Base-by-base conservation (phyloP, 2,329 filamentous ascomycete genomes). In the Calcarisporium arbuscula region DNA sequence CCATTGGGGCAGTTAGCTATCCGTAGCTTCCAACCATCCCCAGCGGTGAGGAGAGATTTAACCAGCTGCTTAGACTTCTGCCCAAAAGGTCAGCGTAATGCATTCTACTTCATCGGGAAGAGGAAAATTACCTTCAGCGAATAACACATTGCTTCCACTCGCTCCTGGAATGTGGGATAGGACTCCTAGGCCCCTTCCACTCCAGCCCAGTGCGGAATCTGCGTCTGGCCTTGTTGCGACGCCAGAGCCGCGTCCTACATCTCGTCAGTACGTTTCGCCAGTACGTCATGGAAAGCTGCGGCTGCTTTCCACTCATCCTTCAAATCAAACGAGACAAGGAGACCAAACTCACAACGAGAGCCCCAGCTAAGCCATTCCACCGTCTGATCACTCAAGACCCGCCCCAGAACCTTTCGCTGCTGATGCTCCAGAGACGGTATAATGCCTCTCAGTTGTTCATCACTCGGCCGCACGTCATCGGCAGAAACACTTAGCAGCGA, bases 181-280 rank as follows among this genome's bases (percentile, higher is more conserved):
- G 48, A 44, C 43, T 54, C 52, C 52, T 50, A 56, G 17, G 43
- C 44, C 31, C 51, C 50, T 28, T 54, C 50, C 31, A 47, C 44
- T 36, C 39, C 45, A 36, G 47, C 52, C 50, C 50, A 54, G 32
- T 35, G 36, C 29, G 46, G 39, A 34, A 49, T 36, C 22, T 43
- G 45, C 5, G 47, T 43, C 14, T 38, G 31, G n/a, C 51, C 52
- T 27, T 50, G 46, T 35, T 56, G 51, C 6, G 51, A 47, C 10
- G 38, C n/a, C 6, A 51, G 33, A 9, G 52, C 48, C 22, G 43
- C 34, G 30, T 44, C 29, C 42, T 49, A 17, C 8, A 14, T n/a
- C n/a, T n/a, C n/a, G n/a, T n/a, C n/a, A n/a, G n/a, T n/a, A n/a
- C n/a, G n/a, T n/a, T n/a, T n/a, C n/a, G n/a, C n/a, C n/a, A n/a